A percentile compares a stretch with the other conserved stretches of the same genome.
Evolutionary conservation across 1,284 basidiomycete genomes (phyloP).

Genomic region (Sporisorium graminicola): DNA sequence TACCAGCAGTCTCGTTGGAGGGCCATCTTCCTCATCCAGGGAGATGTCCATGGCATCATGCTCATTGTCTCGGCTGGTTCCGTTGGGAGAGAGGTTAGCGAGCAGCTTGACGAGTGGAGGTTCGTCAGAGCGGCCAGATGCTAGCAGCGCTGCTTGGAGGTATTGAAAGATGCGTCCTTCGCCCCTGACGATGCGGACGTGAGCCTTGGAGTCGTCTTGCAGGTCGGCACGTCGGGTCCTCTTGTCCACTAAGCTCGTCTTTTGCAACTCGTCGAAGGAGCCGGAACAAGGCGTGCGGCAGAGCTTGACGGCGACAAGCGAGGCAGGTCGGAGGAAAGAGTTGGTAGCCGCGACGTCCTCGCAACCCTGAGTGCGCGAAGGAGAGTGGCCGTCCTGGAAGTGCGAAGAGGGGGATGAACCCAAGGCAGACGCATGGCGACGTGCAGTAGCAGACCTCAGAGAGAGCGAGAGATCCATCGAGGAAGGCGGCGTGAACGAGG

Average conservation of each 20-base stretch:
- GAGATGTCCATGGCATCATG: conserved; percentile 6
- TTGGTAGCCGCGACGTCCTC: conserved; percentile 2
- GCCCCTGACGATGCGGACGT: conserved; percentile 57
- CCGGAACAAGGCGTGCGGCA: conserved; percentile 61
- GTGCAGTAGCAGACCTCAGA: conserved; percentile 6
- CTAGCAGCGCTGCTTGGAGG: conserved; percentile 43
- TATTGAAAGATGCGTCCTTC: conserved; percentile 60
- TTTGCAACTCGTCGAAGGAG: conserved; percentile 60
- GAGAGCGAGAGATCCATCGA: conserved; percentile 38
- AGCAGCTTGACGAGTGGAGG: conserved; percentile 49
- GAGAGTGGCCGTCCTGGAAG: not conserved
- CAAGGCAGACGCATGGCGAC: conserved; percentile 15
- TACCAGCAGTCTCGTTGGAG: conserved; percentile 50
- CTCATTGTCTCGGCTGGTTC: conserved; percentile 4
- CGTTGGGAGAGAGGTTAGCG: conserved; percentile 39
- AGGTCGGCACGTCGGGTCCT: conserved; percentile 35
- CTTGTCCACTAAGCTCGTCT: conserved; percentile 46
- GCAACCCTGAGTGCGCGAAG: not conserved
- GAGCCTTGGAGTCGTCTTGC: conserved; percentile 36
- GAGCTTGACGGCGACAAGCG: conserved; percentile 59
- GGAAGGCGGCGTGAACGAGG: conserved; percentile 46
- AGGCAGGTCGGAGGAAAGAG: conserved; percentile 18
- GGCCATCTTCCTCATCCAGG: conserved; percentile 43
- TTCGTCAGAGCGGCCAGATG: conserved; percentile 17
- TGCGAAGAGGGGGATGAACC: conserved; percentile 4